Percentiles rank a stretch among this genome's conserved stretches.
phyloP scores from a whole-genome alignment of 495 filamentous ascomycete species.

The Polyplosphaeria fusca region DNA sequence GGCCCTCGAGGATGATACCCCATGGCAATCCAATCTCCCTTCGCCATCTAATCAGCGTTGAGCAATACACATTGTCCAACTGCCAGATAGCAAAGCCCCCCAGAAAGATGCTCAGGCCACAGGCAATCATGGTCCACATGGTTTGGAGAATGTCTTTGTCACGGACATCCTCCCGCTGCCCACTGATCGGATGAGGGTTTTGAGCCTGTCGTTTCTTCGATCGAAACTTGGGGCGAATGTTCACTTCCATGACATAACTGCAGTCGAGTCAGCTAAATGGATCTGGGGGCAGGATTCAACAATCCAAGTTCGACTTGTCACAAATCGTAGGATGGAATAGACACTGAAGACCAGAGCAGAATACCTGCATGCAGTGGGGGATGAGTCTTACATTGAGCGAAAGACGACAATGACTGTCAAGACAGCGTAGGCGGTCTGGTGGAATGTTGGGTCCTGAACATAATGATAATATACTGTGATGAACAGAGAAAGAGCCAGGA shows the following conservation, averaged over 20 bases:
- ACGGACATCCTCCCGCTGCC: conserved; percentile 49
- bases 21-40: conserved; percentile 77
- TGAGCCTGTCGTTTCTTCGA: conserved; percentile 11
- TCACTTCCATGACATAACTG: conserved; percentile 86
- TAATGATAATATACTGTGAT: conserved; percentile 94
- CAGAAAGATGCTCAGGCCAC: conserved; percentile 72
- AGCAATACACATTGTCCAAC: conserved; percentile 80
- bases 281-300: too few relatives aligned
- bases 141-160: conserved; percentile 59
- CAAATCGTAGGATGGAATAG: too few relatives aligned
- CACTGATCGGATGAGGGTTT: conserved; percentile 38
- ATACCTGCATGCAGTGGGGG: too few relatives aligned
- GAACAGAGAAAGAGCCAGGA: conserved; percentile 65
- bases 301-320: too few relatives aligned
- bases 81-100: conserved; percentile 85
- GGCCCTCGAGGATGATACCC: conserved; percentile 85
- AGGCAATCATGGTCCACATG: conserved; percentile 74
- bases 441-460: conserved; percentile 87
- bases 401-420: conserved; percentile 76
- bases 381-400: conserved; percentile 79
- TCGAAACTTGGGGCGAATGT: conserved; percentile 59
- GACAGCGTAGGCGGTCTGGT: conserved; percentile 82
- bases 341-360: too few relatives aligned
- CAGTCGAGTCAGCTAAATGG: too few relatives aligned
- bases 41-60: conserved; percentile 65